Conservation (phyloP, 2,329 filamentous ascomycete species). For the Pyricularia sp. region DNA sequence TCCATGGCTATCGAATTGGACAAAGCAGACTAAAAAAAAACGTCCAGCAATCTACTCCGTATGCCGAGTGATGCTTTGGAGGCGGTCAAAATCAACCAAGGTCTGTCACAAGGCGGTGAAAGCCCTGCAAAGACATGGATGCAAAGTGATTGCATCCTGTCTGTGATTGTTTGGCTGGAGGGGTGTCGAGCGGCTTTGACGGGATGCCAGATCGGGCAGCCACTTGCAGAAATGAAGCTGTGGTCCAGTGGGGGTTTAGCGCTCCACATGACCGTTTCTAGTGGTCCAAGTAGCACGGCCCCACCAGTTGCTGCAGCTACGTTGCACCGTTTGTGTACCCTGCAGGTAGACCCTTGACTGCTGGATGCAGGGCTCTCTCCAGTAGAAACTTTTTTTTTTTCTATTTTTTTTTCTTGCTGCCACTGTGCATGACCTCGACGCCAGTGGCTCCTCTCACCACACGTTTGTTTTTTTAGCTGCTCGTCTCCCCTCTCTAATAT, state of each 20-base stretch:
- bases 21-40: background rate
- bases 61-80: background rate
- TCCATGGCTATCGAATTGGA: background rate
- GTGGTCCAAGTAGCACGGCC: constrained; percentile 1
- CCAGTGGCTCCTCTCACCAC: background rate
- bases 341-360: background rate
- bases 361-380: background rate
- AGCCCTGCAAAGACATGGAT: background rate
- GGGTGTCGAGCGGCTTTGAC: background rate
- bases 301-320: constrained; percentile 7
- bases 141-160: background rate
- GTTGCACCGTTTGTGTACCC: background rate
- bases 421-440: background rate
- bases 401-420: background rate
- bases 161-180: background rate
- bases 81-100: background rate
- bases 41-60: background rate
- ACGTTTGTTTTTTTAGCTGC: background rate
- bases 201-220: constrained; percentile 1
- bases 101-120: background rate
- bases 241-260: background rate
- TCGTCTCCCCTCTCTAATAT: background rate
- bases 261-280: constrained; percentile 1
- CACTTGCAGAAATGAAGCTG: background rate
- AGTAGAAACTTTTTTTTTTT: constrained; percentile 1